Base-by-base conservation (phyloP, 2,329 filamentous ascomycete species). In the Cordyceps sp. region DNA sequence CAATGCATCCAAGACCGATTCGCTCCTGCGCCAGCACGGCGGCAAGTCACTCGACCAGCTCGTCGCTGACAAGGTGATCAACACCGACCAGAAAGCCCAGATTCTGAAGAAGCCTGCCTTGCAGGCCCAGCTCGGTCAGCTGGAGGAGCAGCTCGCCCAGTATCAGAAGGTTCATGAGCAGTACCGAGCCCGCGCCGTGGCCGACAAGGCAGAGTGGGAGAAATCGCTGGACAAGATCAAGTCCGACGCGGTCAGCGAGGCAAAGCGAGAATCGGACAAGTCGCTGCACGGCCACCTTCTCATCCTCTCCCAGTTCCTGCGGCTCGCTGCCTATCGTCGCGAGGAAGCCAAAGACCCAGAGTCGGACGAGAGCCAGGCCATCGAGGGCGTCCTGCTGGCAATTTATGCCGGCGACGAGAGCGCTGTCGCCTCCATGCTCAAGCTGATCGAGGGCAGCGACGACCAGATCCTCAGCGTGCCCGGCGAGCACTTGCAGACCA, bases 371-470 rank as follows among this genome's bases (percentile, higher is more conserved):
- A 83, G 76, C 54, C 73, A 75, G 54, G 83, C 81, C 23, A 74
- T 90, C 37, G 82, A 92, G 57, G 81, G 81, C 32, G 74, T 83
- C 22, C 63, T 92, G 36, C 63, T 85, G 29, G 68, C 78, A 37
- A 78, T 90, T 21, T 90, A 92, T 55, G 72, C 73, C 29, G 83
- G 82, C 29, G 80, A 88, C 45, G 69, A 80, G 40, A 66, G 61
- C 42, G 82, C 80, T 31, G 80, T 90, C 17, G 60, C 69, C 33
- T 72, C 78, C 35, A 84, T 84, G 58, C 56, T 82, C 47, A 85
- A 81, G 61, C 64, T 92, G 36, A 78, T 85, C 34, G 65, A 82
- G 36, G 81, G 79, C 22, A 65, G 71, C 18, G 64, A 74, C 12
- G 80, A 88, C 40, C 62, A 62, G 36, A 73, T 81, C 2, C 56